Evolutionary conservation across 495 filamentous ascomycete genomes (phyloP).

Genomic region (Penicillium pancosmium): DNA sequence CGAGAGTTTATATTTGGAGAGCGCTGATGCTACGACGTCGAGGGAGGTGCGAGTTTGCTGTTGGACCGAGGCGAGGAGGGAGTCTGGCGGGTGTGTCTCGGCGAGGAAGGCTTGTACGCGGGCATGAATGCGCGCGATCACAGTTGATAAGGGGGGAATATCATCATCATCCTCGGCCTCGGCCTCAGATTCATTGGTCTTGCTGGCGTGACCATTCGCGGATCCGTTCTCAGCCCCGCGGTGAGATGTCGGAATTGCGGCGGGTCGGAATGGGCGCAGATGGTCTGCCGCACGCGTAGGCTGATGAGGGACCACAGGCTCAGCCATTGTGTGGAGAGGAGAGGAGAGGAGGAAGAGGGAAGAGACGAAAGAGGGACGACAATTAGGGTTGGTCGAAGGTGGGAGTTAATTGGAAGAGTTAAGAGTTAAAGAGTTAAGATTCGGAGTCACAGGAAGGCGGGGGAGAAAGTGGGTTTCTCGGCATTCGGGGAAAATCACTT

Average conservation of each 20-base stretch:
- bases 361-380: background rate
- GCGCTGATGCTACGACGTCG: slow-evolving; percentile 69
- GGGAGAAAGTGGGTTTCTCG: slow-evolving; percentile 14
- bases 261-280: slow-evolving; percentile 20
- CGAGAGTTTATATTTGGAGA: slow-evolving; percentile 70
- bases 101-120: slow-evolving; percentile 72
- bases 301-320: background rate
- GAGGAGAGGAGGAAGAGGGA: background rate
- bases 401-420: slow-evolving; percentile 6
- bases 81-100: slow-evolving; percentile 55
- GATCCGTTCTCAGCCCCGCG: slow-evolving; percentile 13
- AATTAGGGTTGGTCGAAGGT: slow-evolving; percentile 6
- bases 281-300: slow-evolving; percentile 18
- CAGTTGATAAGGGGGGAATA: slow-evolving; percentile 33
- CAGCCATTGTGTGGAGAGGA: slow-evolving; percentile 1
- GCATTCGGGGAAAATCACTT: background rate
- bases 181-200: background rate
- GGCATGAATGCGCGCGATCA: slow-evolving; percentile 64
- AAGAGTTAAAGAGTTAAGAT: too few species aligned
- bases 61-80: slow-evolving; percentile 66
- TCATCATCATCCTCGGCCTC: slow-evolving; percentile 5
- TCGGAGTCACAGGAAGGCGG: too few species aligned
- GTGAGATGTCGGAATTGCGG: slow-evolving; percentile 8
- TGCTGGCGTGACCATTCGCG: slow-evolving; percentile 8
- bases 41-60: slow-evolving; percentile 70